Base-by-base conservation (phyloP, 2,329 filamentous ascomycete species). In the Aureobasidium zeae region DNA sequence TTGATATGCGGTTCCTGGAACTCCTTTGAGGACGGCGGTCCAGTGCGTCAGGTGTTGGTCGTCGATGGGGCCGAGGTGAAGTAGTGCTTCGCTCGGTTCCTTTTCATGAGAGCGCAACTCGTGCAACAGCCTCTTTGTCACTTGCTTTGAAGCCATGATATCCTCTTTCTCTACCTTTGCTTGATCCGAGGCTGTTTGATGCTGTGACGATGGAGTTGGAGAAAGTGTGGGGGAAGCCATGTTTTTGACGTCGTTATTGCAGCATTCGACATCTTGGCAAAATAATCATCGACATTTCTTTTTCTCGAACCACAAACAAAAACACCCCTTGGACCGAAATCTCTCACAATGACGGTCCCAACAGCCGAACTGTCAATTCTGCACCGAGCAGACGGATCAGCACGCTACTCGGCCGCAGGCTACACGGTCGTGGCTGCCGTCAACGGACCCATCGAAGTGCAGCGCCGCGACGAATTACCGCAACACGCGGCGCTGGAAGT, bases 401-500 rank as follows among this genome's bases (percentile, higher is more conserved):
- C 83, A 9, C 81, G 77, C 8, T 87, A 86, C 60, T 77, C 82
- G 2, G 73, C 80, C 54, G 72, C 77, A 46, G 84, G 86, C 36
- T 94, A 87, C 63, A 81, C 80, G 32, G 75, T 96, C 51, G 76
- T 93, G 43, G 84, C 83, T 45, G 81, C 86, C 11, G 86, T 94
- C 52, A 96, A 94, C 64, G 91, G 89, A 0, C 91, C 91, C 12
- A 77, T 96, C 53, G 91, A 98, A 67, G 86, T 89, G 12, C 79
- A 80, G 54, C 77, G 88, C 56, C 79, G 86, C 55, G 89, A 98
- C 59, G 86, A 96, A 62, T 77, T 91, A 52, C 83, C 91, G 6
- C 88, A 94, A 63, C 87, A 95, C 67, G 86, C 89, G 20, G 77
- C 82, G 37, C 72, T 98, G 52, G 91, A 96, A 64, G 85, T 98